Conservation (phyloP, 768 basidiomycete genomes). For the Panus rudis region DNA sequence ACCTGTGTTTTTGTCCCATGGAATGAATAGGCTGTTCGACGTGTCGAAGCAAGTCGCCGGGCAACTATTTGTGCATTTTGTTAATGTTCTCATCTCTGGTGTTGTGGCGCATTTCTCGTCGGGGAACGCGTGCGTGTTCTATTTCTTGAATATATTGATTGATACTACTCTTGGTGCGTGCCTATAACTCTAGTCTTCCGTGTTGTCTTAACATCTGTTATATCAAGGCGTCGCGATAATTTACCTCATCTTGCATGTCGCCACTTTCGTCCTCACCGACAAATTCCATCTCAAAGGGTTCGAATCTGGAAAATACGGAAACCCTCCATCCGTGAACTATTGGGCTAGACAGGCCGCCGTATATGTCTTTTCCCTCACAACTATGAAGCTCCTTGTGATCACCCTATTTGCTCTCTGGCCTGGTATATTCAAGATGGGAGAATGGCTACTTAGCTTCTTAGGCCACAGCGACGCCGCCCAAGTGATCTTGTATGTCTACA, state of each 20-base stretch:
- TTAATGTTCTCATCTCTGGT: constrained; percentile 75
- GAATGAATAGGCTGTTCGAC: constrained; percentile 67
- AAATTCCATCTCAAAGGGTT: constrained; percentile 66
- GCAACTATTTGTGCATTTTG: constrained; percentile 72
- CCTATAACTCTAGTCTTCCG: background rate
- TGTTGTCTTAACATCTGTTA: background rate
- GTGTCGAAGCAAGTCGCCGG: constrained; percentile 89
- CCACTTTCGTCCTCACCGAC: constrained; percentile 60
- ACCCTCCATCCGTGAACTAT: constrained; percentile 64
- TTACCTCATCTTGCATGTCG: constrained; percentile 60
- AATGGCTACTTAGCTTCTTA: constrained; percentile 81
- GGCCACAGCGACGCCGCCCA: constrained; percentile 58
- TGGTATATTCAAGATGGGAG: constrained; percentile 66
- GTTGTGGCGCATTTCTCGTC: constrained; percentile 61
- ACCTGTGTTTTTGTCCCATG: background rate
- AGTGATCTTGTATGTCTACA: constrained; percentile 66
- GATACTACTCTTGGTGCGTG: constrained; percentile 84
- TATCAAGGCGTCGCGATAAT: constrained; percentile 72
- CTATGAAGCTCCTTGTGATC: constrained; percentile 92
- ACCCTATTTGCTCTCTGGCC: constrained; percentile 65
- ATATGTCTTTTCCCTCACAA: constrained; percentile 72
- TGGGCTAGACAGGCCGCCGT: constrained; percentile 77
- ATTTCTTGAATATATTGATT: constrained; percentile 88
- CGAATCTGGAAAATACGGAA: constrained; percentile 83
- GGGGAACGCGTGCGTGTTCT: constrained; percentile 84